A percentile compares a stretch with the other conserved stretches of the same genome.
Conservation (phyloP, 371 early-diverging fungal species). For the Mucor saturninus region DNA sequence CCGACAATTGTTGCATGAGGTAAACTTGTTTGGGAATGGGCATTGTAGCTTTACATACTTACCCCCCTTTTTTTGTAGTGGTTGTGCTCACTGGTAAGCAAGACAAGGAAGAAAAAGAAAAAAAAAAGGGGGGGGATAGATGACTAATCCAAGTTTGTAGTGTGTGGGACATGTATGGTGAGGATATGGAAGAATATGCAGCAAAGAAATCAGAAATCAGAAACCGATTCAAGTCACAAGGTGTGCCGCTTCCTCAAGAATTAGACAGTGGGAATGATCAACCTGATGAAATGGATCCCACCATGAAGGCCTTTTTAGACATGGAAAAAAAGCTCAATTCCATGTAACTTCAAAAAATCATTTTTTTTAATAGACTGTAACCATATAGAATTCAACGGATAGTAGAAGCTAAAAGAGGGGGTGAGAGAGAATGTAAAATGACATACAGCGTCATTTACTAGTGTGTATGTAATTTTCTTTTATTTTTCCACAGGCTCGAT, state of each 20-base stretch:
- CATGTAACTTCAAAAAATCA: not conserved
- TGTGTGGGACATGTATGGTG: constrained; percentile 55
- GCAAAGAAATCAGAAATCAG: constrained; percentile 31
- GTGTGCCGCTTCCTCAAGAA: constrained; percentile 32
- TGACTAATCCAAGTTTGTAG: constrained; percentile 15
- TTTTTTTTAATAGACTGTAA: too few species aligned
- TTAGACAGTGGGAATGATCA: constrained; percentile 26
- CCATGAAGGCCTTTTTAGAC: constrained; percentile 50
- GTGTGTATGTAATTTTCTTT: too few species aligned
- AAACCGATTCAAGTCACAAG: constrained; percentile 30
- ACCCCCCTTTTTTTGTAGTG: constrained; percentile 21
- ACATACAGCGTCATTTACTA: too few species aligned
- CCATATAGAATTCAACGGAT: too few species aligned
- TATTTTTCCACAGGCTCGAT: too few species aligned
- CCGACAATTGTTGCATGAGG: constrained; percentile 57
- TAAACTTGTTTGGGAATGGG: not conserved
- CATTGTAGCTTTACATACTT: too few species aligned
- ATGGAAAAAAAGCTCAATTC: constrained; percentile 44
- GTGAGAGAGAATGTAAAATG: too few species aligned
- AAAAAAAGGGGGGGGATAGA: not conserved
- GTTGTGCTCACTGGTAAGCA: constrained; percentile 51
- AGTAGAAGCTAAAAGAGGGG: too few species aligned
- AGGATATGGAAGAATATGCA: constrained; percentile 48
- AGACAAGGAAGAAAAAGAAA: not conserved
- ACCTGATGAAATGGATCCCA: constrained; percentile 47